These are phyloP conservation scores for Entomophthora muscae DNA, from an alignment of 371 early-diverging fungal species.

Conservation along the genomic window DNA sequence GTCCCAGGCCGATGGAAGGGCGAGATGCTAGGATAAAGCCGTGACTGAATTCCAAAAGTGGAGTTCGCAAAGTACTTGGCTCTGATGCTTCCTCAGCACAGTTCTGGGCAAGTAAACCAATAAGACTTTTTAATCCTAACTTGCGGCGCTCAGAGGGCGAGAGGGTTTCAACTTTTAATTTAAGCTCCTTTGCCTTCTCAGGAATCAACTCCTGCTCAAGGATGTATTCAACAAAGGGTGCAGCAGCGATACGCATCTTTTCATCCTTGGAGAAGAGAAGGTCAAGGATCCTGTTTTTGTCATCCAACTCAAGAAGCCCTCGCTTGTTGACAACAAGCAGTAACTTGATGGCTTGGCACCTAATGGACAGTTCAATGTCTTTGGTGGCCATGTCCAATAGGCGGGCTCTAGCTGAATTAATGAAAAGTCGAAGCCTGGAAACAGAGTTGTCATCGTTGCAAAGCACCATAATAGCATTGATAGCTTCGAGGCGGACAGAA, in stretches of 20 bases:
- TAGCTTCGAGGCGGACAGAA: conserved; percentile 37
- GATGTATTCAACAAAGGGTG: conserved; percentile 9
- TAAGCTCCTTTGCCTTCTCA: background rate
- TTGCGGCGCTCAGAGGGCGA: background rate
- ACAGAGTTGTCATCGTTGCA: conserved; percentile 29
- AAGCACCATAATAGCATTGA: conserved; percentile 29
- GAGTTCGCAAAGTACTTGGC: background rate
- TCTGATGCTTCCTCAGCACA: background rate
- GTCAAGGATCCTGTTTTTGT: conserved; percentile 16
- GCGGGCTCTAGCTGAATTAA: conserved; percentile 49
- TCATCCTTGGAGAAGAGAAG: conserved; percentile 19
- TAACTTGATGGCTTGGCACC: conserved; percentile 42
- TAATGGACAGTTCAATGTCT: conserved; percentile 49
- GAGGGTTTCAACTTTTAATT: background rate
- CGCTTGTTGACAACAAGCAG: conserved; percentile 24
- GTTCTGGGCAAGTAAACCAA: background rate
- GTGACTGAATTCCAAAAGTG: background rate
- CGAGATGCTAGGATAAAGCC: background rate
- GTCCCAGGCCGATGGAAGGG: background rate
- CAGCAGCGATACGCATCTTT: conserved; percentile 18
- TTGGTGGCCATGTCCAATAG: conserved; percentile 65
- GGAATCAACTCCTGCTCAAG: background rate
- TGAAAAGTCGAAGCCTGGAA: conserved; percentile 41
- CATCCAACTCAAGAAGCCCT: conserved; percentile 20
- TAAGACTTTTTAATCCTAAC: background rate